Evolutionary conservation across 139 green algal species (phyloP).

Genomic region (Spirogloea muscicola): DNA sequence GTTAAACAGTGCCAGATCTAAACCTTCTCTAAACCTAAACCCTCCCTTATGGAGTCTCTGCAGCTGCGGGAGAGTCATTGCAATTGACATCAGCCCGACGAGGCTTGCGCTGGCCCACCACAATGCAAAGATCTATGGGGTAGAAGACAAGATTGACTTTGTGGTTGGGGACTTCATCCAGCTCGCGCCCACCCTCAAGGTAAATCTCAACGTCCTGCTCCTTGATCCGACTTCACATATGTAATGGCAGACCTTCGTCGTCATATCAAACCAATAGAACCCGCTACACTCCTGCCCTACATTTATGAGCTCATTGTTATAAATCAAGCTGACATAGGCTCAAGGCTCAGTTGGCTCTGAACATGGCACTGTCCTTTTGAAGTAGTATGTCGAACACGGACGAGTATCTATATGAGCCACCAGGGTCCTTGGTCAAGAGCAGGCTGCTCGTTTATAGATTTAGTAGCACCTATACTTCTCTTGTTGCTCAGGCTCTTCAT

Average conservation of each 20-base stretch:
- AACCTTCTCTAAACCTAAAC: not conserved
- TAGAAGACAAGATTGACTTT: conserved; percentile 58
- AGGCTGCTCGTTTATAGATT: not conserved
- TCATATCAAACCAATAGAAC: not conserved
- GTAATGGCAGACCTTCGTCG: not conserved
- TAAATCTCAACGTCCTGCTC: not conserved
- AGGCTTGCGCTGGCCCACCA: conserved; percentile 60
- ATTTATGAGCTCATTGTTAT: not conserved
- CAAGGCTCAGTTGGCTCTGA: not conserved
- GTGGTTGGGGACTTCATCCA: conserved; percentile 40
- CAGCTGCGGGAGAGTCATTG: conserved; percentile 58
- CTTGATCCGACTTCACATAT: not conserved
- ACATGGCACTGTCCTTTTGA: not conserved
- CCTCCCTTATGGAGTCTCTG: not conserved
- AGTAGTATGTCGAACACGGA: not conserved
- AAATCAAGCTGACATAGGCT: not conserved
- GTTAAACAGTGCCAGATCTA: not conserved
- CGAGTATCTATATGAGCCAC: not conserved
- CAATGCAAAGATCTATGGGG: conserved; percentile 72
- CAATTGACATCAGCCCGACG: conserved; percentile 61
- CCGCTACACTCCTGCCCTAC: not conserved
- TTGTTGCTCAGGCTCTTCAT: no score
- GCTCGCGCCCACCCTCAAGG: conserved; percentile 30
- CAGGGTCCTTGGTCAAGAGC: not conserved
- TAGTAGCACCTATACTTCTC: no score